Evolutionary conservation across 1,139 yeast species (phyloP).

Genomic region (Yamadazyma mexicana): DNA sequence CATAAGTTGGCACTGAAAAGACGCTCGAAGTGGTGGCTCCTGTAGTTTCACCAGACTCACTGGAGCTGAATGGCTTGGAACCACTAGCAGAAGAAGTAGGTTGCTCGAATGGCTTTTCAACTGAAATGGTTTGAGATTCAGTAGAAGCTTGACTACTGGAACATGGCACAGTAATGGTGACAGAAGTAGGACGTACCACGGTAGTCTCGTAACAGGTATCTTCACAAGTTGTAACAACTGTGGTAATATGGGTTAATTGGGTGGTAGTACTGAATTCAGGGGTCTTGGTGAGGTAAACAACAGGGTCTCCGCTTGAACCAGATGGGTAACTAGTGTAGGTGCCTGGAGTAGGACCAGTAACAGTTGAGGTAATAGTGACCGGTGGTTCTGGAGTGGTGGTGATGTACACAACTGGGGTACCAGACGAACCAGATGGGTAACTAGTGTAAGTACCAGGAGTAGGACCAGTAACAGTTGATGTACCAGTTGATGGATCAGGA

Average conservation of each 20-base stretch:
- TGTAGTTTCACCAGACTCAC: background rate
- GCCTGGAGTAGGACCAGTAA: background rate
- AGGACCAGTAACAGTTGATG: background rate
- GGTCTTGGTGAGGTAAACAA: background rate
- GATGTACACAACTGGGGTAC: background rate
- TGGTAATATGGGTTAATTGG: background rate
- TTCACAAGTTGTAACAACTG: slow-evolving; percentile 1
- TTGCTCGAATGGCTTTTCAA: no score
- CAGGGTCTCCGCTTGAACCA: background rate
- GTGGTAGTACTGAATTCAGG: background rate
- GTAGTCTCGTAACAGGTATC: background rate
- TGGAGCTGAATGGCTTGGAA: background rate
- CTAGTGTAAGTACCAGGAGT: background rate
- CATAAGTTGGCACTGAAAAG: background rate
- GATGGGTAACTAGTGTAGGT: background rate
- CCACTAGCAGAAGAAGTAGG: background rate
- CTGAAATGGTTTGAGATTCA: no score
- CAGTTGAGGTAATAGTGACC: background rate
- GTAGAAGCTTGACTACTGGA: no score
- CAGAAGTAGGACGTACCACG: background rate
- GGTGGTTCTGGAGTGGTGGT: slow-evolving; percentile 24
- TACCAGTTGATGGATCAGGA: background rate
- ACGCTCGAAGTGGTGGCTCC: background rate
- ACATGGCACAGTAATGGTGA: background rate
- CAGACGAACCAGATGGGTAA: background rate